These are phyloP conservation scores for Capronia americana DNA, from an alignment of 2,329 filamentous ascomycete genomes.

Conservation along the genomic window DNA sequence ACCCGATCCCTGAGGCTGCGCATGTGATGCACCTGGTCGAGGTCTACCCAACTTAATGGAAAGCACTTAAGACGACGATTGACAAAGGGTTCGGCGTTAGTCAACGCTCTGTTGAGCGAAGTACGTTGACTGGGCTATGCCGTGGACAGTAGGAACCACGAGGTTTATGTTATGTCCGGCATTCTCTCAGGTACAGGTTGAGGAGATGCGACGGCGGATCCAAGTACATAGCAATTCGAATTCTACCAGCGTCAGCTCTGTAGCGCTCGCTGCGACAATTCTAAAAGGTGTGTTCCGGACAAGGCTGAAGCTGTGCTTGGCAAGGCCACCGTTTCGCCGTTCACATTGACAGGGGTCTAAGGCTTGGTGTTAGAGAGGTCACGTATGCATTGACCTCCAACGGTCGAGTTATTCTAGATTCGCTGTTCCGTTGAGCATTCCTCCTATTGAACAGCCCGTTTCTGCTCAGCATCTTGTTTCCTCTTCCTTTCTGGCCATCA, in stretches of 20 bases:
- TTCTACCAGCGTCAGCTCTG: background rate
- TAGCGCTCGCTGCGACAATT: background rate
- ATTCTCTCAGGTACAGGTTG: background rate
- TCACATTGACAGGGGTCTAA: background rate
- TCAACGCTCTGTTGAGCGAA: background rate
- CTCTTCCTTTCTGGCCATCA: conserved; percentile 46
- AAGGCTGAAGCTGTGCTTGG: background rate
- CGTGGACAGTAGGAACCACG: background rate
- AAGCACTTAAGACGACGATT: background rate
- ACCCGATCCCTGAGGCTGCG: background rate
- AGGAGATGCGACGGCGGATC: background rate
- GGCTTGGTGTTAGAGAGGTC: conserved; percentile 15
- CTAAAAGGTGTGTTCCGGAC: background rate
- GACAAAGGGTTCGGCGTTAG: background rate
- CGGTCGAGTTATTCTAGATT: background rate
- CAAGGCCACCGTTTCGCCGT: background rate
- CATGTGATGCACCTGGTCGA: background rate
- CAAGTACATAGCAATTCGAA: background rate
- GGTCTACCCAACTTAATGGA: background rate
- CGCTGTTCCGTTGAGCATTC: background rate
- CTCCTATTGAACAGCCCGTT: background rate
- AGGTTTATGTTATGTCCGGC: background rate
- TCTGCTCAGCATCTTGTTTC: conserved; percentile 28
- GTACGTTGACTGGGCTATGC: background rate
- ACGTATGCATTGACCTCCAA: conserved; percentile 14